Base-by-base conservation (phyloP, 2,329 filamentous ascomycete genomes). In the Colletotrichum cuscutae region DNA sequence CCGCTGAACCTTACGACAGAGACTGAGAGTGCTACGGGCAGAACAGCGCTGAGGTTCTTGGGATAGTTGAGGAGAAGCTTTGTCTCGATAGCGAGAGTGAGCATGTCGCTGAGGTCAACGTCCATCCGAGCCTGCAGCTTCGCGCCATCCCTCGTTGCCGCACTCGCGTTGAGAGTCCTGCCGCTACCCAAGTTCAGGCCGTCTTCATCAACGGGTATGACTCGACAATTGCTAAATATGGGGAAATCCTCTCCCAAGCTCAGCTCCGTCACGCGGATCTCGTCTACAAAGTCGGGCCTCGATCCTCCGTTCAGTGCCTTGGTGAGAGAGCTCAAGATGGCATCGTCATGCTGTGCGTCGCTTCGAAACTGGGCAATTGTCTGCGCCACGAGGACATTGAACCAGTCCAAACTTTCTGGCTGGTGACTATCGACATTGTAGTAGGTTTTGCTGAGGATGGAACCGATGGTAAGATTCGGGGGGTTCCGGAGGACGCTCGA, bases 351-450 rank as follows among this genome's bases (percentile, higher is more conserved):
- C 77, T 97, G 94, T 2, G 97, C 97, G 79, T 98, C 97, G 77
- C 93, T 94, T 72, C 97, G 89, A 78, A 98, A 94, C 82, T 99
- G 97, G 0, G 97, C 96, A 76, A 99, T 97, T 0, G 97, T 98
- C 84, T 99, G 97, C 2, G 95, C 97, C 64, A 98, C 92, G 68
- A 99, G 87, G 30, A 99, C 97, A 80, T 99, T 99, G 88, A 99
- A 98, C 97, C 97, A 99, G 83, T 99, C 97, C 73, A 99, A 84
- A 71, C 94, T 97, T 83, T 99, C 97, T 1, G 97, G 97, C 82
- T 98, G 97, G 82, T 99, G 97, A 73, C 94, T 95, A 77, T 97
- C 90, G 56, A 97, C 94, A 80, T 97, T 98, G 85, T 99, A 99
- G 83, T 98, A 99, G 26, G 97, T 98, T 85, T 99, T 99, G 77